Base-by-base conservation (phyloP, 2,329 filamentous ascomycete species). In the Colletotrichum endophyticum region DNA sequence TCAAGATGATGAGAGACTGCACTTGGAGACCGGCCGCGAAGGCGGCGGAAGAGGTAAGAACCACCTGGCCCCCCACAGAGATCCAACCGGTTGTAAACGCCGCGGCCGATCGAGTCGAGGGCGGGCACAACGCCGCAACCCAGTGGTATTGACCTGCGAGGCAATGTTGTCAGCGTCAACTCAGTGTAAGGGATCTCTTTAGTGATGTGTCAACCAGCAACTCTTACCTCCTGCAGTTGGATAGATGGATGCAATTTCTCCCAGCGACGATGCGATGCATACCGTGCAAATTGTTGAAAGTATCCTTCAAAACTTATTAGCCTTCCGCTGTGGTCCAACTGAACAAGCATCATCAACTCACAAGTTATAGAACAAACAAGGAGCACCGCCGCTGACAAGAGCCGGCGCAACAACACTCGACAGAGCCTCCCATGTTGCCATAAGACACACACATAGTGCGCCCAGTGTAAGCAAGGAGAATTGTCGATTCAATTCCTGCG, bases 381-480 rank as follows among this genome's bases (percentile, higher is more conserved):
- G 86, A 1, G 87, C 86, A 36, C 88, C 87, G 0, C 88, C 88
- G 64, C 84, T 87, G 3, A 83, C 83, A 61, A 89, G 77, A 7
- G 87, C 88, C 7, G 83, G 83, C 6, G 86, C 84, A 16, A 90
- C 83, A 8, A 89, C 88, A 2, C 85, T 86, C 0, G 86, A 86
- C 5, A 89, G 79, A 1, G 88, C 88, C 74, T 90, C 88, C 88
- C 88, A 90, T 8, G 88, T 89, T 56, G 85, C 88, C 87, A 89
- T 89, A 59, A 90, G 81, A 69, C 87, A 88, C 9, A 89, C 80
- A 61, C 87, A 86, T 8, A 90, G 80, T 7, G 84, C 83, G 16
- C 84, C 84, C 4, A 90, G 81, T 1, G 88, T 87, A 79, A 85
- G 86, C 2, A 89, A 78, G 0, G 86, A 87, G 78, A 88, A 88